Base-by-base conservation (phyloP, 441 rosid genomes). In the Erysimum cheiri region DNA sequence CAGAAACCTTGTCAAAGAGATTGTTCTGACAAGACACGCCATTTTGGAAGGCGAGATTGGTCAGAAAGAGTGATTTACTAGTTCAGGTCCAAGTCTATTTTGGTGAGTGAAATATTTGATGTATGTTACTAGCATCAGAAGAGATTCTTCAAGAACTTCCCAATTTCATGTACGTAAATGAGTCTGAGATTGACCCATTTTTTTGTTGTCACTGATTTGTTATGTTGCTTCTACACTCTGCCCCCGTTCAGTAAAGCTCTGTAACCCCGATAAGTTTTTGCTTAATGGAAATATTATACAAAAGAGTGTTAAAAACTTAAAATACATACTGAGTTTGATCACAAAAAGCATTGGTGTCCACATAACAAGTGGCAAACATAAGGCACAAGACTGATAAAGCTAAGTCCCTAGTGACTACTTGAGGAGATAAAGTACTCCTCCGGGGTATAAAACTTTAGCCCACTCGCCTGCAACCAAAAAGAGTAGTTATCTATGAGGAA, bases 1-100 rank as follows among this genome's bases (percentile, higher is more conserved):
- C 73, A 85, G 95, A 69, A 91, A 93, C 78, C 95, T 91, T 17
- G 97, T 91, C 44, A 93, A 93, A 82, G 98, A 93, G 85, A 89
- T 93, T 70, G 97, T 88, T 60, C 76, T 91, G 33, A 91, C 96
- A 26, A 88, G 97, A 80, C 97, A 93, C 65, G 98, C 95, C 33
- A 89, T 91, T 65, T 72, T 91, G 78, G 97, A 93, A 36, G 96
- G 92, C 50, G 96, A 88, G 28, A 87, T 91, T 69, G 90, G 93
- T 48, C 67, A 72, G 32, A 81, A 85, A 13, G 78, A 82, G 17
- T 87, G 80, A 85, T 29, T 15, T 5, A 62, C n/a, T 36, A 32
- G 24, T 60, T 65, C 55, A 22, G 9, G 59, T 64, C 28, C 3
- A 13, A 0, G 11, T 70, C 22, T 62, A 10, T 52, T 10, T 15